Percentiles rank a stretch among this genome's conserved stretches.
Evolutionary conservation across 306 rosid genomes (phyloP).

Genomic region (Lathyrus aphaca): DNA sequence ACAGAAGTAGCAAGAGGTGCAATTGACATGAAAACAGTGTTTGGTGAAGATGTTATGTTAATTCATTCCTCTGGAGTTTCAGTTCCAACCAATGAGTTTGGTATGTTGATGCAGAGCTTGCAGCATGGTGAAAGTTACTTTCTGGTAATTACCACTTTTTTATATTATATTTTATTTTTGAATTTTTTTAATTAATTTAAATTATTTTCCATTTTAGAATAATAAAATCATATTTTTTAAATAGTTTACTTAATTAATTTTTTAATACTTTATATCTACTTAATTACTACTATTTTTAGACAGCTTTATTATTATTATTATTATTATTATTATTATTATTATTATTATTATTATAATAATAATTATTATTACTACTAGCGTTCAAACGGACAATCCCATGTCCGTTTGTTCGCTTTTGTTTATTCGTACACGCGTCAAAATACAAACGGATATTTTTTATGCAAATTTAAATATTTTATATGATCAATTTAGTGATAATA

Average conservation of each 20-base stretch:
- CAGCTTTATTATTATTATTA: too few relatives aligned
- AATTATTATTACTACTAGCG: too few relatives aligned
- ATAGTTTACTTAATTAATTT: background rate
- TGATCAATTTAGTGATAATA: too few relatives aligned
- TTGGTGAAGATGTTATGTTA: conserved; percentile 67
- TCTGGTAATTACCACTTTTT: conserved; percentile 52
- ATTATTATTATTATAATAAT: too few relatives aligned
- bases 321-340: too few relatives aligned
- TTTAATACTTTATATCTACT: background rate
- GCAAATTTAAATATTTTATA: too few relatives aligned
- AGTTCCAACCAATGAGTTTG: conserved; percentile 71
- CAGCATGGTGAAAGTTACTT: conserved; percentile 90
- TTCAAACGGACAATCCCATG: too few relatives aligned
- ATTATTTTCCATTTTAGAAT: background rate
- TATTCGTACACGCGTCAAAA: too few relatives aligned
- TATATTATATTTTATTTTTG: background rate
- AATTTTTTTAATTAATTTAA: background rate
- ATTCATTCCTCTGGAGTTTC: conserved; percentile 84
- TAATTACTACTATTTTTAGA: too few relatives aligned
- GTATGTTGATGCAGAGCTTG: conserved; percentile 64
- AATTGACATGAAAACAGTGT: conserved; percentile 64
- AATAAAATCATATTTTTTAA: background rate
- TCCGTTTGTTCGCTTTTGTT: too few relatives aligned
- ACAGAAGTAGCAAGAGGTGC: conserved; percentile 78
- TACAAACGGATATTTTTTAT: too few relatives aligned